These are phyloP conservation scores for Suillus luteus DNA, from an alignment of 768 basidiomycete species.

Conservation along the genomic window DNA sequence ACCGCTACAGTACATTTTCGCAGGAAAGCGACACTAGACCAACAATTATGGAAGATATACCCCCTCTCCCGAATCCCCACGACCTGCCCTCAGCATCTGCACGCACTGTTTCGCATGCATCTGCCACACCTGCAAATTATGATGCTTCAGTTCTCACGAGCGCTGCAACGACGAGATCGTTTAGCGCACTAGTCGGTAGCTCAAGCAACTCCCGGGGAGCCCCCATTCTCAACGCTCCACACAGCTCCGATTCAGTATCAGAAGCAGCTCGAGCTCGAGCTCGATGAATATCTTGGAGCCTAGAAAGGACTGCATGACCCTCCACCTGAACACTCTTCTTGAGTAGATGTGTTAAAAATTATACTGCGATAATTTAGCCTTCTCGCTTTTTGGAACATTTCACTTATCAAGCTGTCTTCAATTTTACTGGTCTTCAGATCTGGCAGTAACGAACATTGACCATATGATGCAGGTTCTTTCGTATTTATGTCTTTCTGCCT, in stretches of 20 bases:
- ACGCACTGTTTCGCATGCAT: conserved; percentile 5
- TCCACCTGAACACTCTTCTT: conserved; percentile 12
- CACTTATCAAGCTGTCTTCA: not conserved
- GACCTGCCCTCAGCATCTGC: conserved; percentile 10
- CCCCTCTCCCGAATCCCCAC: conserved; percentile 13
- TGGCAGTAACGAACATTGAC: not conserved
- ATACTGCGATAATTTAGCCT: not conserved
- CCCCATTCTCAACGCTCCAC: conserved; percentile 10
- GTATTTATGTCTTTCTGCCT: not conserved
- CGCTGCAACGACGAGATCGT: conserved; percentile 37
- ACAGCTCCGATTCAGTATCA: conserved; percentile 5
- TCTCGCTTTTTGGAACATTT: not conserved
- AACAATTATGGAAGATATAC: not conserved
- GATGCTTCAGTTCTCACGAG: not conserved
- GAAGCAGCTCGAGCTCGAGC: conserved; percentile 13
- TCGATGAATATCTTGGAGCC: conserved; percentile 6
- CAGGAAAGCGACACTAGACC: not conserved
- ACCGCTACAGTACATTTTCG: conserved; percentile 7
- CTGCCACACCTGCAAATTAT: not conserved
- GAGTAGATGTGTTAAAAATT: not conserved
- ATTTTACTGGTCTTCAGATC: not conserved
- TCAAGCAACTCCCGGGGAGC: conserved; percentile 21
- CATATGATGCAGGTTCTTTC: not conserved
- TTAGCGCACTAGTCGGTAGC: conserved; percentile 82
- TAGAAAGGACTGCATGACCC: conserved; percentile 7